Percentiles rank a stretch among this genome's conserved stretches.
Evolutionary conservation across 768 basidiomycete species (phyloP).

Genomic region (Cystobasidium tubakii): DNA sequence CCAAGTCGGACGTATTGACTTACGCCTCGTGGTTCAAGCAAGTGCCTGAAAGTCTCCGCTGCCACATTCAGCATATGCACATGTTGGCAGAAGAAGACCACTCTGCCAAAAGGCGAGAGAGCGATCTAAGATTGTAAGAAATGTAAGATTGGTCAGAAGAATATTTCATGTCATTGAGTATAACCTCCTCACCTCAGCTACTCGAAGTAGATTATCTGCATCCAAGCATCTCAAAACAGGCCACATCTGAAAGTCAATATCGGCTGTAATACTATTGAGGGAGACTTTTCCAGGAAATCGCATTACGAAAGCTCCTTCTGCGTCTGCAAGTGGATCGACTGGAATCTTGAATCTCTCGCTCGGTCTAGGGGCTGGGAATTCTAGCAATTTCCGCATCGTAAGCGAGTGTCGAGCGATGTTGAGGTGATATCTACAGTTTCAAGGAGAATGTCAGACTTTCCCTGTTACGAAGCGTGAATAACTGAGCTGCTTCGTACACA

Average conservation of each 20-base stretch:
- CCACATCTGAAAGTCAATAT: constrained; percentile 70
- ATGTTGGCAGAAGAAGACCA: constrained; percentile 81
- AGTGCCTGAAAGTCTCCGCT: constrained; percentile 3
- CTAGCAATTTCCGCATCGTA: constrained; percentile 46
- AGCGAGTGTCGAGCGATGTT: constrained; percentile 38
- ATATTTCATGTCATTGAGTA: too few species aligned
- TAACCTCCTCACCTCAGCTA: constrained; percentile 58
- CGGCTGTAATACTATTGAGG: neutral
- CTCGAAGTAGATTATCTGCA: constrained; percentile 85
- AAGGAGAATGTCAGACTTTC: too few species aligned
- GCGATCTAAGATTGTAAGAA: constrained; percentile 69
- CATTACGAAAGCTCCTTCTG: constrained; percentile 38
- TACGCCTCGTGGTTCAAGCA: constrained; percentile 35
- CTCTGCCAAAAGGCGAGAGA: constrained; percentile 73
- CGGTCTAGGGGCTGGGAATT: constrained; percentile 46
- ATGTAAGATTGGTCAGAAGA: too few species aligned
- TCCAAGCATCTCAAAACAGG: constrained; percentile 87
- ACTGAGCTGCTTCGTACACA: neutral
- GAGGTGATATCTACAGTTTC: constrained; percentile 22
- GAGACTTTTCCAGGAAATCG: constrained; percentile 45
- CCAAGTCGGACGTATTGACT: too few species aligned
- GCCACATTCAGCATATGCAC: constrained; percentile 73
- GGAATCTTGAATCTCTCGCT: constrained; percentile 45
- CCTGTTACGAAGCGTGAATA: too few species aligned
- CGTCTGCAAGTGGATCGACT: constrained; percentile 39